Percentiles rank a stretch among this genome's conserved stretches.
Evolutionary conservation across 306 rosid species (phyloP).

Genomic region (Ochetophila trinervis): DNA sequence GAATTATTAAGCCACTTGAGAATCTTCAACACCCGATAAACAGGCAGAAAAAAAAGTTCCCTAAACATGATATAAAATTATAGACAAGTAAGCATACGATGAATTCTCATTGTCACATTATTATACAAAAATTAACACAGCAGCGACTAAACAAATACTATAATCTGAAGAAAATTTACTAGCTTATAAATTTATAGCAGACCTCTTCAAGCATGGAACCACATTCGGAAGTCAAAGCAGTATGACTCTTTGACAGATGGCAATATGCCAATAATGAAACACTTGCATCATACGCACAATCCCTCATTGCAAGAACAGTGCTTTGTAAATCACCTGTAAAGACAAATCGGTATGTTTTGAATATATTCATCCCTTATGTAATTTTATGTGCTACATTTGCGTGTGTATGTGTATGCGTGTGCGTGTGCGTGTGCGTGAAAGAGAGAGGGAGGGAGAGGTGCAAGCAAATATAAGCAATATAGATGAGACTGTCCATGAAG

Average conservation of each 20-base stretch:
- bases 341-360: neutral
- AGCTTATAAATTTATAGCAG: slow-evolving; percentile 2
- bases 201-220: slow-evolving; percentile 99
- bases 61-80: slow-evolving; percentile 13
- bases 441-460: neutral
- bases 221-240: slow-evolving; percentile 93
- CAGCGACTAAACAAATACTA: neutral
- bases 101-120: neutral
- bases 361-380: neutral
- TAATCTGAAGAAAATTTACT: neutral
- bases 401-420: neutral
- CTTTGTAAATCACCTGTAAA: slow-evolving; percentile 71
- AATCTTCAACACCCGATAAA: neutral
- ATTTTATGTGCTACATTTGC: neutral
- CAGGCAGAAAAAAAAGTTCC: neutral
- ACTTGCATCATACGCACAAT: slow-evolving; percentile 73
- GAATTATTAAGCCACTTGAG: neutral
- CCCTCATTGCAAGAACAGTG: slow-evolving; percentile 83
- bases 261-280: slow-evolving; percentile 67
- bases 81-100: neutral
- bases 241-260: slow-evolving; percentile 69
- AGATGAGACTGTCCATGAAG: neutral
- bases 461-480: neutral
- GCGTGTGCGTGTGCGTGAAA: neutral
- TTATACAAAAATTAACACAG: neutral